Conservation (phyloP, 2,329 filamentous ascomycete species). For the Neonectria neomacrospora region DNA sequence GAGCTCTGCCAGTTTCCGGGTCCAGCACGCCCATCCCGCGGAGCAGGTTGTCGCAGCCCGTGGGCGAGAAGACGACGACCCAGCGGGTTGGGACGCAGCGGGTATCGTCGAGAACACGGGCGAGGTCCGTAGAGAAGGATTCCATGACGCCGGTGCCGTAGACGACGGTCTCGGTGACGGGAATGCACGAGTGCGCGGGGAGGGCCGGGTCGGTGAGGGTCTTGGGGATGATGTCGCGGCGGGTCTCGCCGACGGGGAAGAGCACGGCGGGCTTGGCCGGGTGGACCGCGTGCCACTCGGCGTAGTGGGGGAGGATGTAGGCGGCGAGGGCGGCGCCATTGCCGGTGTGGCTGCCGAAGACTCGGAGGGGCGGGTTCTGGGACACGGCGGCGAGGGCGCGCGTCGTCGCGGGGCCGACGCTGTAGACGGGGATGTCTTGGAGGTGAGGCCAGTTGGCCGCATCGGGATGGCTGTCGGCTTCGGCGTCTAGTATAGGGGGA, state of each 20-base stretch:
- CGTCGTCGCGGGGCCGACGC: conserved; percentile 83
- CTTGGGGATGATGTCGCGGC: conserved; percentile 89
- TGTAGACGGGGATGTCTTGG: conserved; percentile 73
- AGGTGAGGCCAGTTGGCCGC: conserved; percentile 61
- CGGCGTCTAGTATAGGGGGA: conserved; percentile 24
- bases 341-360: conserved; percentile 84
- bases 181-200: conserved; percentile 62
- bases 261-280: conserved; percentile 71
- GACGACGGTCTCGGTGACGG: conserved; percentile 82
- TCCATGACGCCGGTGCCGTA: conserved; percentile 89
- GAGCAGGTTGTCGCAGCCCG: conserved; percentile 71
- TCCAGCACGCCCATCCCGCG: conserved; percentile 64
- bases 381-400: conserved; percentile 72
- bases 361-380: conserved; percentile 63
- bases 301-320: conserved; percentile 84
- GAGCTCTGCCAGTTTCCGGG: conserved; percentile 54
- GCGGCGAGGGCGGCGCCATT: conserved; percentile 83
- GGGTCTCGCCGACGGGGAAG: conserved; percentile 90
- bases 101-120: conserved; percentile 59
- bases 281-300: conserved; percentile 57
- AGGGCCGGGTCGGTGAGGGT: conserved; percentile 73
- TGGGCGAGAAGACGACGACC: conserved; percentile 80
- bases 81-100: conserved; percentile 62
- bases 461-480: conserved; percentile 8
- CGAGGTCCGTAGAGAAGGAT: conserved; percentile 78